A percentile compares a stretch with the other conserved stretches of the same genome.
Conservation (phyloP, 768 basidiomycete genomes). For the Grammothele lineata region DNA sequence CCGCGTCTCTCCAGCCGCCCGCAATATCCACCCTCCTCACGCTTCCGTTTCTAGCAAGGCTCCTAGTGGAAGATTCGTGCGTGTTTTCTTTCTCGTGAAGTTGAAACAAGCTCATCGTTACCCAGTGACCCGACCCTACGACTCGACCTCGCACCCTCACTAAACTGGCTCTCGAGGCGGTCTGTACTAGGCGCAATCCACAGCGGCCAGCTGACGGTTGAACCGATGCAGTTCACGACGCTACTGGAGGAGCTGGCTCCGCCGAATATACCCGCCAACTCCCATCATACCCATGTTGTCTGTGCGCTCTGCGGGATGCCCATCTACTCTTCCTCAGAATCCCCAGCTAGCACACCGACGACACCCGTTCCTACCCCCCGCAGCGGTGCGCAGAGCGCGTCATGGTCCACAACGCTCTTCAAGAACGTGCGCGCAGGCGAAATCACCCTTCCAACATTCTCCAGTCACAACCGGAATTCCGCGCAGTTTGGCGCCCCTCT, state of each 20-base stretch:
- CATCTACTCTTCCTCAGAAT: slow-evolving; percentile 38
- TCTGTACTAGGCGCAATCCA: slow-evolving; percentile 83
- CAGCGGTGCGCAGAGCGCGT: slow-evolving; percentile 25
- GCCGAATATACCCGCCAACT: slow-evolving; percentile 41
- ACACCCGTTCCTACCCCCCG: slow-evolving; percentile 34
- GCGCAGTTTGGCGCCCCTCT: slow-evolving; percentile 22
- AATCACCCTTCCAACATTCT: slow-evolving; percentile 13
- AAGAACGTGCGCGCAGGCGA: slow-evolving; percentile 45
- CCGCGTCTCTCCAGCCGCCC: slow-evolving; percentile 56
- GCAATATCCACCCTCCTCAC: slow-evolving; percentile 69
- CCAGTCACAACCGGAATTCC: slow-evolving; percentile 3
- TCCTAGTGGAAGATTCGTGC: slow-evolving; percentile 81
- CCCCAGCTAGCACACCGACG: slow-evolving; percentile 23
- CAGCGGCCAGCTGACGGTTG: slow-evolving; percentile 80
- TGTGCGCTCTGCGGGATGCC: slow-evolving; percentile 78
- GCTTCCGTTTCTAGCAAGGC: slow-evolving; percentile 73
- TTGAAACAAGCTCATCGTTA: background rate
- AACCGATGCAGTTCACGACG: slow-evolving; percentile 66
- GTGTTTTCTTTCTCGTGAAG: slow-evolving; percentile 31
- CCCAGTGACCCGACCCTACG: slow-evolving; percentile 86
- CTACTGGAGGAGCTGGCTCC: slow-evolving; percentile 53
- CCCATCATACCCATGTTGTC: slow-evolving; percentile 47
- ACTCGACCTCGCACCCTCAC: slow-evolving; percentile 87
- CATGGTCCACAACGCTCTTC: slow-evolving; percentile 58
- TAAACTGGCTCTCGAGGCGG: slow-evolving; percentile 91